A percentile compares a stretch with the other conserved stretches of the same genome.
phyloP scores from a whole-genome alignment of 139 green algal genomes.

The Tetraselmis striata region DNA sequence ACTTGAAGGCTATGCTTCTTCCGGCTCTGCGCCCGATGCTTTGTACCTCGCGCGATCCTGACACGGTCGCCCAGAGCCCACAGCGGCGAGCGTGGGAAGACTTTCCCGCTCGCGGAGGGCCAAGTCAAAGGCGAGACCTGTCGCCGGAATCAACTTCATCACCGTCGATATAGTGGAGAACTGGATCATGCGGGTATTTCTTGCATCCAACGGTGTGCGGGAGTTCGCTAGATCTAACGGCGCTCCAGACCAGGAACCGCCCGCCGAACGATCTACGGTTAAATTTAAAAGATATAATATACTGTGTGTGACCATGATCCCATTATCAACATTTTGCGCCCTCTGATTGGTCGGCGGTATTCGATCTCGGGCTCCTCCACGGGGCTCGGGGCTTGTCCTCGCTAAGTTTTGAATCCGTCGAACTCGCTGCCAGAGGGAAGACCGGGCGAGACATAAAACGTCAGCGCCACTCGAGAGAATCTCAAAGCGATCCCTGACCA shows the following conservation, averaged over 20 bases:
- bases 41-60: not conserved
- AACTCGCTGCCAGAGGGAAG: not conserved
- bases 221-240: not conserved
- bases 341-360: not conserved
- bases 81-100: not conserved
- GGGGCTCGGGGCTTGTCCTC: not conserved
- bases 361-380: not conserved
- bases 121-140: not conserved
- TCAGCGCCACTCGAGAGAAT: not conserved
- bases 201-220: not conserved
- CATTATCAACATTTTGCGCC: not conserved
- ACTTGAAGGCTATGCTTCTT: not conserved
- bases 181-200: not conserved
- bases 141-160: not conserved
- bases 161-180: not conserved
- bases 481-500: not conserved
- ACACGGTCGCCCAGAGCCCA: constrained; percentile 11
- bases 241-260: not conserved
- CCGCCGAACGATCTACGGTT: not conserved
- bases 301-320: not conserved
- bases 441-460: not conserved
- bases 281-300: not conserved
- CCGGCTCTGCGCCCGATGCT: not conserved
- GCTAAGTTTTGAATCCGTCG: not conserved
- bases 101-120: not conserved